Base-by-base conservation (phyloP, 2,329 filamentous ascomycete species). In the Aspergillus costaricaensis region DNA sequence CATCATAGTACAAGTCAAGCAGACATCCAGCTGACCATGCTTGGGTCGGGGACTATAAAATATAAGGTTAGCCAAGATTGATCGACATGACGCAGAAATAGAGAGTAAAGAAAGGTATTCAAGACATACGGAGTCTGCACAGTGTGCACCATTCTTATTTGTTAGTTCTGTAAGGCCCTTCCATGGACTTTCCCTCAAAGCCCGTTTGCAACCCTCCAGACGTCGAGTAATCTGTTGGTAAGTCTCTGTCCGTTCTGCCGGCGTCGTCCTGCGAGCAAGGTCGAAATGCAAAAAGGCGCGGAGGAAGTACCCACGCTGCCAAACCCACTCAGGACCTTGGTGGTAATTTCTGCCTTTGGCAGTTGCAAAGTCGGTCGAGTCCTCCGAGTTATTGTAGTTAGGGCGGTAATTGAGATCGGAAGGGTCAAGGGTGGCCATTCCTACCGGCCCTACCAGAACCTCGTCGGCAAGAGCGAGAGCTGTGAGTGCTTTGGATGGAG, bases 271-370 rank as follows among this genome's bases (percentile, higher is more conserved):
- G 30, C 92, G 83, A 80, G 85, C 83, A 53, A 98, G 80, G 74
- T 97, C 92, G 71, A 98, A 98, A 75, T 92, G 91, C 64, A 99
- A 84, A 65, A 99, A 81, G 1, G 95, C 95, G 52, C 96, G 88
- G 21, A 97, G 82, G 83, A 96, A 99, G 81, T 92, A 99, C 4
- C 95, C 95, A 1, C 92, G 94, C 0, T 94, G 96, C 95, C 95
- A 99, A 23, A 97, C 80, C 95, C 95, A 99, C 76, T 99, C 95
- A 0, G 95, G 96, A 4, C 95, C 95, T 76, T 98, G 94, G 76
- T 99, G 95, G 79, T 99, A 99, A 78, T 98, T 99, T 59, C 95
- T 85, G 53, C 95, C 95, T 78, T 98, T 98, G 68, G 90, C 88
- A 0, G 94, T 98, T 10, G 91, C 86, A 72, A 97, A 98, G 76